Base-by-base conservation (phyloP, 352 stramenopile species). In the Pythium rhizo-oryzae region DNA sequence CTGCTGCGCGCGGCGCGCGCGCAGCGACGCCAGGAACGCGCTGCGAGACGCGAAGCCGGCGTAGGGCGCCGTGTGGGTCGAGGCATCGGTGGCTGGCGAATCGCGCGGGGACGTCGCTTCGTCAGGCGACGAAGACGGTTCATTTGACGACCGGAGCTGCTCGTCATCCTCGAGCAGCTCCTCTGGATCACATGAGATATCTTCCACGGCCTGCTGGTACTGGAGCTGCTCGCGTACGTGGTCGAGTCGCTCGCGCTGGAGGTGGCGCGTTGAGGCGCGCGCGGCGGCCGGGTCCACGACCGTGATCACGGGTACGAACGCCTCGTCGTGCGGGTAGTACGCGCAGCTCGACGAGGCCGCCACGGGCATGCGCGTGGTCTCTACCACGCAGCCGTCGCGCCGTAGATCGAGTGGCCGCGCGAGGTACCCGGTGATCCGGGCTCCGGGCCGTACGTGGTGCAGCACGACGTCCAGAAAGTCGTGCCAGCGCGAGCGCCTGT, bases 401-500 rank as follows among this genome's bases (percentile, higher is more conserved):
- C 50, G 8, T 9, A 94, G 70, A 55, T 87, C 72, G 23, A 94
- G 49, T 0, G 76, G 44, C 11, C 82, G 78, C 8, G 86, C 82
- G 23, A 94, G 61, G 59, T 94, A 94, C 1, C 86, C 84, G 0
- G 81, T 83, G 56, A 93, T 81, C 19, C 82, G 74, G 23, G 80
- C 81, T 19, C 84, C 81, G n/a, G 63, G 43, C 1, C 67, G 61
- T 33, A 80, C 76, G 51, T 90, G 84, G 24, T 77, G 74, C 15
- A 94, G 41, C 21, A 70, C 75, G 0, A 74, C 62, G 62, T 91
- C 80, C 57, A 93, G 68, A 58, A 94, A 94, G 11, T 89, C 77
- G 52, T 92, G 80, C 86, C 84, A 94, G 8, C 84, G 75, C 18
- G 84, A 91, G 28, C 56, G 61, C 9, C 78, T 85, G 41, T n/a